These are phyloP conservation scores for Hansenula lynferdii DNA, from an alignment of 1,139 yeast species.

Conservation along the genomic window DNA sequence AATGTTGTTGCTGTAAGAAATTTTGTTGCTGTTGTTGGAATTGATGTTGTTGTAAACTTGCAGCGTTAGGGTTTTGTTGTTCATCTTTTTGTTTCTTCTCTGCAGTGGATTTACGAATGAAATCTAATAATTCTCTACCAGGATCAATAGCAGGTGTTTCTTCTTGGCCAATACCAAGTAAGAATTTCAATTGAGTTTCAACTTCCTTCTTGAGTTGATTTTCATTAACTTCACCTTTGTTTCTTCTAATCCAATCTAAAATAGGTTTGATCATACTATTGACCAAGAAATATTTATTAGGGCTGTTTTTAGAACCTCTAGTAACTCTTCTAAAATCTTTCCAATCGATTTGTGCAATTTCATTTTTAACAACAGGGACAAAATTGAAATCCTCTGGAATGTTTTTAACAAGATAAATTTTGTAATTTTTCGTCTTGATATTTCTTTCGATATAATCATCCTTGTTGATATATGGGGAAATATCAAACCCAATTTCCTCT, in stretches of 20 bases:
- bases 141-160: conserved; percentile 44
- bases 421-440: conserved; percentile 77
- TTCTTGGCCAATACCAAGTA: conserved; percentile 51
- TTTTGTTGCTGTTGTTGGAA: conserved; percentile 16
- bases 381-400: conserved; percentile 76
- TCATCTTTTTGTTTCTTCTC: conserved; percentile 17
- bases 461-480: conserved; percentile 59
- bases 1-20: conserved; percentile 13
- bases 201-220: conserved; percentile 44
- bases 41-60: conserved; percentile 5
- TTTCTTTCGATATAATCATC: conserved; percentile 79
- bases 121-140: conserved; percentile 68
- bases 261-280: conserved; percentile 60
- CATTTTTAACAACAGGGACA: conserved; percentile 81
- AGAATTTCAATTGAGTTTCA: conserved; percentile 56
- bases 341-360: conserved; percentile 73
- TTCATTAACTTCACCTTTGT: conserved; percentile 50
- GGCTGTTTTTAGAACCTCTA: conserved; percentile 28
- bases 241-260: conserved; percentile 48
- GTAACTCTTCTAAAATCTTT: conserved; percentile 39
- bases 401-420: conserved; percentile 71
- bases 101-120: conserved; percentile 20
- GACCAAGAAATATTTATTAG: conserved; percentile 50
- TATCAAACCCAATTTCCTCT: conserved; percentile 96
- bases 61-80: conserved; percentile 1